Evolutionary conservation across 2,329 filamentous ascomycete genomes (phyloP).

Genomic region (Colletotrichum tropicicola): DNA sequence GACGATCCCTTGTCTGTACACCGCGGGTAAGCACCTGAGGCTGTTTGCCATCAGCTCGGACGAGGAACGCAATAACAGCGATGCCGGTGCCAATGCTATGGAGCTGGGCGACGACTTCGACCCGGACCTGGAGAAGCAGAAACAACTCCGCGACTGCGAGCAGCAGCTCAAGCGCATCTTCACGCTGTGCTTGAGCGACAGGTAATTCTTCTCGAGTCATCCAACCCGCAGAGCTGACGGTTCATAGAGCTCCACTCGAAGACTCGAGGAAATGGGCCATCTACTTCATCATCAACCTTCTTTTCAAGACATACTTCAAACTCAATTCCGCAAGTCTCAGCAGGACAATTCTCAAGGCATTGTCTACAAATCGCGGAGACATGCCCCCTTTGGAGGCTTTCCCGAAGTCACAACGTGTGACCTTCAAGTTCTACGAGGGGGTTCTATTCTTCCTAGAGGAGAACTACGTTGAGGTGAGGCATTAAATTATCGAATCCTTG

Average conservation of each 20-base stretch:
- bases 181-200: slow-evolving; percentile 86
- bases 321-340: slow-evolving; percentile 89
- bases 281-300: slow-evolving; percentile 91
- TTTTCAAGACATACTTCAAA: slow-evolving; percentile 99
- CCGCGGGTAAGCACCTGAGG: slow-evolving; percentile 85
- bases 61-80: slow-evolving; percentile 62
- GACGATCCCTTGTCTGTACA: slow-evolving; percentile 92
- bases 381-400: slow-evolving; percentile 84
- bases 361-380: slow-evolving; percentile 80
- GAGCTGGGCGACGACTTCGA: slow-evolving; percentile 80
- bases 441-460: slow-evolving; percentile 95
- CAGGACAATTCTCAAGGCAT: slow-evolving; percentile 86
- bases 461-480: slow-evolving; percentile 78
- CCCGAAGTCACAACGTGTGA: slow-evolving; percentile 90
- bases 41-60: slow-evolving; percentile 93
- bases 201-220: slow-evolving; percentile 57
- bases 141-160: slow-evolving; percentile 90
- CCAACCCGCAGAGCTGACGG: slow-evolving; percentile 33
- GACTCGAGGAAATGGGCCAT: slow-evolving; percentile 98
- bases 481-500: neutral
- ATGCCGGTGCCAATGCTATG: slow-evolving; percentile 46
- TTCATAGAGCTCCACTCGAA: slow-evolving; percentile 76
- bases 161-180: slow-evolving; percentile 93
- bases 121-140: slow-evolving; percentile 78
- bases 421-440: slow-evolving; percentile 95